These are phyloP conservation scores for Dillenia suffruticosa DNA, from an alignment of 164 flowering plant genomes.

Conservation along the genomic window DNA sequence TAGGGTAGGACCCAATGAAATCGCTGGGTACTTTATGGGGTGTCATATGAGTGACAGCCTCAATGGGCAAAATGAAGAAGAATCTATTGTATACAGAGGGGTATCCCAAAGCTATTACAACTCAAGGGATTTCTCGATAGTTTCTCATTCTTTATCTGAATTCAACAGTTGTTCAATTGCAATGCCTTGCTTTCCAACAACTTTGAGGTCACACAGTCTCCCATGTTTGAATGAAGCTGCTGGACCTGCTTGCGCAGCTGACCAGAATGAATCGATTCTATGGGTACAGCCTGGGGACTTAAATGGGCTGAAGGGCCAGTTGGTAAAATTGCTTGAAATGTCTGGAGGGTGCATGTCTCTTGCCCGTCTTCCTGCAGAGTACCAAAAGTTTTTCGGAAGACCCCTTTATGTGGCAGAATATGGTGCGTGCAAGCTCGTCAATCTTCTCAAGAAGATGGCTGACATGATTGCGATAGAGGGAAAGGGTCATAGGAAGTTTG, in stretches of 20 bases:
- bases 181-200: slow-evolving; percentile 32
- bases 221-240: slow-evolving; percentile 45
- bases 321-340: slow-evolving; percentile 73
- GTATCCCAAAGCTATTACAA: slow-evolving; percentile 41
- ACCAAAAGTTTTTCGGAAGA: slow-evolving; percentile 68
- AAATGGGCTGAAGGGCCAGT: slow-evolving; percentile 66
- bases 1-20: slow-evolving; percentile 34
- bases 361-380: slow-evolving; percentile 66
- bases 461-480: slow-evolving; percentile 61
- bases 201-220: slow-evolving; percentile 49
- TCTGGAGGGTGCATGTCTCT: slow-evolving; percentile 76
- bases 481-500: slow-evolving; percentile 60
- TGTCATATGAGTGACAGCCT: slow-evolving; percentile 35
- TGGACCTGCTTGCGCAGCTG: slow-evolving; percentile 17
- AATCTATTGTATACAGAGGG: slow-evolving; percentile 71
- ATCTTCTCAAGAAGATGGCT: slow-evolving; percentile 78
- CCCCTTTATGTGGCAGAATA: slow-evolving; percentile 78
- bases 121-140: slow-evolving; percentile 37
- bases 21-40: slow-evolving; percentile 37
- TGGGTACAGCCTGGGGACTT: slow-evolving; percentile 93
- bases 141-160: slow-evolving; percentile 53
- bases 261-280: slow-evolving; percentile 25
- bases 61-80: slow-evolving; percentile 69
- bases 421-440: slow-evolving; percentile 71
- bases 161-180: slow-evolving; percentile 28